Percentiles rank a stretch among this genome's conserved stretches.
Conservation (phyloP, 352 stramenopile species). For the Globisporangium okanoganense region DNA sequence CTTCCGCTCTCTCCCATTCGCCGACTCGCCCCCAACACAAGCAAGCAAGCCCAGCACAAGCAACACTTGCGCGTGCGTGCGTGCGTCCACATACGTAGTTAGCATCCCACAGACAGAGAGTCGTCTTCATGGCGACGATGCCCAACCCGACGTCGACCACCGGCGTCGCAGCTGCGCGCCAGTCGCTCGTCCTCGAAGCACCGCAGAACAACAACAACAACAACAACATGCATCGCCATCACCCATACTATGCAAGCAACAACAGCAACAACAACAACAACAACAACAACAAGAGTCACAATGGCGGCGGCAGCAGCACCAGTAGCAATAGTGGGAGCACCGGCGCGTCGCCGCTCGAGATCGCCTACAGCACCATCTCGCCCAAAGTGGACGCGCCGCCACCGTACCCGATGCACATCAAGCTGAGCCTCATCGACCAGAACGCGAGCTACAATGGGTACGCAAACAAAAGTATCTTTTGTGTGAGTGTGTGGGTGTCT, state of each 20-base stretch:
- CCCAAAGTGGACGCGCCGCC: conserved; percentile 57
- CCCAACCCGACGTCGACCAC: conserved; percentile 5
- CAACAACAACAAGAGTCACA: background rate
- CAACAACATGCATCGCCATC: conserved; percentile 1
- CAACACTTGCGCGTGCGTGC: background rate
- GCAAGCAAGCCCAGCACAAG: background rate
- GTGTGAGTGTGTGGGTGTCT: background rate
- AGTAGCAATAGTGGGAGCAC: background rate
- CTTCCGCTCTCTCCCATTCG: conserved; percentile 6
- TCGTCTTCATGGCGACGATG: conserved; percentile 10
- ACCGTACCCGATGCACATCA: conserved; percentile 75
- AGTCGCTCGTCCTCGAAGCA: conserved; percentile 13
- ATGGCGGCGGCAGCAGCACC: background rate
- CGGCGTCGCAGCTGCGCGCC: conserved; percentile 6
- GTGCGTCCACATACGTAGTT: conserved; percentile 2
- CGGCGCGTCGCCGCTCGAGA: conserved; percentile 40
- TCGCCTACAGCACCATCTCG: conserved; percentile 79
- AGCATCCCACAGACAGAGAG: background rate
- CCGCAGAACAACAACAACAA: conserved; percentile 1
- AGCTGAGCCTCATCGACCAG: conserved; percentile 80
- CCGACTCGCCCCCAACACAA: conserved; percentile 7
- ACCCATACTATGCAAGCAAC: background rate
- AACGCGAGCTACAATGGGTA: conserved; percentile 41
- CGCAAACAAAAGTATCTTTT: conserved; percentile 7
- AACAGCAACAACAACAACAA: background rate